Evolutionary conservation across 805 yeast species (phyloP), one percentile per base, ranked within the genome.

Genomic region (Saccharomycopsis fermentans): DNA sequence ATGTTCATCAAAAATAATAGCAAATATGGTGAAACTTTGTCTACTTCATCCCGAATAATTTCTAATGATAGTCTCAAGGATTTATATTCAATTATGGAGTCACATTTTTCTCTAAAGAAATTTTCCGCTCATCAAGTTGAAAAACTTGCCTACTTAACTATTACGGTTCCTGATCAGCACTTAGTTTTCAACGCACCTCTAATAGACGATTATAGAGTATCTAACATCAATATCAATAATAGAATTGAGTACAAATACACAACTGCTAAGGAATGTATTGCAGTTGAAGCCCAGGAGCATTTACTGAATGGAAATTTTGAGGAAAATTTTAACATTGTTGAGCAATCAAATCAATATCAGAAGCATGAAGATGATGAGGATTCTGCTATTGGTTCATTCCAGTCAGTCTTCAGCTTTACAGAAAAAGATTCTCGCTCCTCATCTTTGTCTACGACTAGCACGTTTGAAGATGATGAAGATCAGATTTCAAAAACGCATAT

Each of bases 81-180:
- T 34, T 52, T 19, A 11, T 26, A n/a, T 19, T 40, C 19, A 51
- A 59, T 19, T 21, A 17, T 27, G 19, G 24, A 47, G 21, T 36
- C 16, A 24, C 52, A 43, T 21, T 43, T 43, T 24, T 43, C 19
- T 4, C 11, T 43, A 8, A 43, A 43, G 29, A 43, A 43, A n/a
- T 43, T 43, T 21, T 19, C 50, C n/a, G 16, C 29, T 16, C 50
- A 43, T 9, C 21, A 43, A 21, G 50, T 24, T 16, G 50, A 43
- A 43, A 43, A 43, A 43, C 29, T 43, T 12, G 29, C 56, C 9
- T 57, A 37, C 32, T 26, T 57, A 9, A 35, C 54, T 17, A 37
- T 57, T 19, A 52, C 59, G n/a, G n/a, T 57, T 36, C 52, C 59
- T 29, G 55, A 57, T 37, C 58, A 58, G 29, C 43, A 47, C 27